Evolutionary conservation across 1,139 yeast genomes (phyloP), one percentile per base, ranked within the genome.

Genomic region (Arxiozyma bovina): DNA sequence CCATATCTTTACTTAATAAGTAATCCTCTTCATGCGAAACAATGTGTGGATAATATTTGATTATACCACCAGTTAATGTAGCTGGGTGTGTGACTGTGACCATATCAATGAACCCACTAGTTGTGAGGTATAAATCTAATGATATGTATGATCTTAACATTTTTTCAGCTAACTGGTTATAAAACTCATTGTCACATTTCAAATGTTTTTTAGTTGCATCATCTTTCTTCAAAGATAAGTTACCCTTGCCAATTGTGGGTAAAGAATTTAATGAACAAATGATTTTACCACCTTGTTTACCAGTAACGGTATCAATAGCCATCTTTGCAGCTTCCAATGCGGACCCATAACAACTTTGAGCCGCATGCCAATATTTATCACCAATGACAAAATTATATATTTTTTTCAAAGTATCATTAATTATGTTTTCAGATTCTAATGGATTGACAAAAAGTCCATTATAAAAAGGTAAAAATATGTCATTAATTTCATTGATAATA

Each of bases 201-300:
- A 83, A 78, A 20, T 83, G 79, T 55, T 85, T 91, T 52, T 77
- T 78, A 46, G 81, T 83, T 0, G 82, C 80, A 22, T 72, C 68
- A 27, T 75, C 77, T 51, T 67, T 70, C 60, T 87, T 83, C 56
- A 79, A 74, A 21, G 75, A 74, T 51, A 91, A 75, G n/a, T 79
- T 75, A 1, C 98, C 98, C 0, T 93, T 87, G 0, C 96, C 96
- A 78, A 83, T 78, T 0, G 89, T 79, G 9, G 99, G 96, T 43
- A 90, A 70, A 1, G 83, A 74, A 2, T 89, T 77, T 52, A 91
- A 73, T 4, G 87, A 70, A 0, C 88, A 78, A 21, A 87, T 79
- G 43, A 91, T 83, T 62, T 91, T 88, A 61, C 97, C 97, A 55
- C 96, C 96, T 54, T 69, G 71, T 12, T 80, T 80, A 3, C 68